Evolutionary conservation across 331 rosid genomes (phyloP).

Genomic region (Telfairia occidentalis): DNA sequence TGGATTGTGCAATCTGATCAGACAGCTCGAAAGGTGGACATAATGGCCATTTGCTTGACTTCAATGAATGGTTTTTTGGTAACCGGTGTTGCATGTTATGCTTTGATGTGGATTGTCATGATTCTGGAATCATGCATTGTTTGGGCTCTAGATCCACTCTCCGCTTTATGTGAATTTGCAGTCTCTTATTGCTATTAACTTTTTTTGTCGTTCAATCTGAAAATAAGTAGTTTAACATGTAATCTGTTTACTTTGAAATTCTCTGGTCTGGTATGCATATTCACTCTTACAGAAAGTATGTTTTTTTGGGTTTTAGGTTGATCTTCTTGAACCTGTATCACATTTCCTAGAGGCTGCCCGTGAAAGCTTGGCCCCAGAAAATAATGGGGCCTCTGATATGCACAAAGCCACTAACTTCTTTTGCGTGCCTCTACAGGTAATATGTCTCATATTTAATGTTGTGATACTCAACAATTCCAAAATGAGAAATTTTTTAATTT

Average conservation of each 20-base stretch:
- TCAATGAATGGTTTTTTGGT: not conserved
- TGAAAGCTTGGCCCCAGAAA: constrained; percentile 48
- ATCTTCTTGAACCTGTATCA: constrained; percentile 93
- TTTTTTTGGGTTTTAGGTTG: constrained; percentile 50
- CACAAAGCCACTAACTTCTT: constrained; percentile 67
- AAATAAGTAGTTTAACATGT: not conserved
- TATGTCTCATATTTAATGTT: not conserved
- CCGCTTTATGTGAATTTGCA: not conserved
- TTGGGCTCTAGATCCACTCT: not conserved
- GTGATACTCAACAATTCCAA: not conserved
- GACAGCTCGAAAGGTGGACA: not conserved
- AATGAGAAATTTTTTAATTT: not conserved
- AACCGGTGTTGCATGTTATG: not conserved
- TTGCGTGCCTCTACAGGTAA: constrained; percentile 87
- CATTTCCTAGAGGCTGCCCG: constrained; percentile 87
- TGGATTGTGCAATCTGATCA: not conserved
- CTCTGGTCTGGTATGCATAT: not conserved
- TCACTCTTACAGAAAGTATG: constrained; percentile 7
- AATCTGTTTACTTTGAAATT: not conserved
- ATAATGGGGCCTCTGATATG: constrained; percentile 31
- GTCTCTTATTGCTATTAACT: not conserved
- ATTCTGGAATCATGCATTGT: not conserved
- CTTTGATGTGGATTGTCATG: not conserved
- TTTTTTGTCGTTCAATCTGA: not conserved
- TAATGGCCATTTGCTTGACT: not conserved